Evolutionary conservation across 257 asterid genomes (phyloP).

Genomic region (Nicotiana paniculata): DNA sequence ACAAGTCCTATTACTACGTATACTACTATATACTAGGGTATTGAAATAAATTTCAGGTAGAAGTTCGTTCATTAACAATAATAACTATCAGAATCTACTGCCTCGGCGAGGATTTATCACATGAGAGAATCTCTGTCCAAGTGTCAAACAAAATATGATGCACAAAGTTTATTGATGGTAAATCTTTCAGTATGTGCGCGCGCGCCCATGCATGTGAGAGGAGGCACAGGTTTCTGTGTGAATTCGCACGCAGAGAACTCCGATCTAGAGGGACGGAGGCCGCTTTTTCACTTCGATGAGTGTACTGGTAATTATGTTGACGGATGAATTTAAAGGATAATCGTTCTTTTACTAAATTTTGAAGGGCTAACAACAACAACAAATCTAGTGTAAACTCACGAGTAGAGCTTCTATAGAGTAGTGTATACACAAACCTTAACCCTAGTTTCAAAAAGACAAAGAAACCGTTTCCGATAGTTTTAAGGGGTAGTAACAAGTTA

Average conservation of each 20-base stretch:
- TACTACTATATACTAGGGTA: not conserved
- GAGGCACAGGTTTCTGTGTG: not conserved
- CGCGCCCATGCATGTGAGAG: not conserved
- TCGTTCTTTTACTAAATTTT: no score
- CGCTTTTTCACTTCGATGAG: not conserved
- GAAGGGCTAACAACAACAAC: no score
- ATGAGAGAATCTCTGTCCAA: not conserved
- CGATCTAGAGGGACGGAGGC: not conserved
- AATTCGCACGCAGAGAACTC: not conserved
- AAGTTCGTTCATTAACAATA: not conserved
- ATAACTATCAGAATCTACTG: not conserved
- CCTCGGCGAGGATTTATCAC: not conserved
- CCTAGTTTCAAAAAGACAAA: no score
- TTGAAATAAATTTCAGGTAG: not conserved
- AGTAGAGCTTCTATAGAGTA: rapidly evolving
- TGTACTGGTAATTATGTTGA: no score
- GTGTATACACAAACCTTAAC: no score
- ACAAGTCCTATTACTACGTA: not conserved
- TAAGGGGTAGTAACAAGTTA: no score
- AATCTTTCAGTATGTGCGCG: not conserved
- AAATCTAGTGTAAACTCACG: no score
- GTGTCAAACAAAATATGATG: not conserved
- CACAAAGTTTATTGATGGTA: not conserved
- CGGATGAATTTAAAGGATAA: no score
- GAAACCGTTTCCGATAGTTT: no score